phyloP scores from a whole-genome alignment of 805 yeast genomes.

The Saturnispora mendoncae region DNA sequence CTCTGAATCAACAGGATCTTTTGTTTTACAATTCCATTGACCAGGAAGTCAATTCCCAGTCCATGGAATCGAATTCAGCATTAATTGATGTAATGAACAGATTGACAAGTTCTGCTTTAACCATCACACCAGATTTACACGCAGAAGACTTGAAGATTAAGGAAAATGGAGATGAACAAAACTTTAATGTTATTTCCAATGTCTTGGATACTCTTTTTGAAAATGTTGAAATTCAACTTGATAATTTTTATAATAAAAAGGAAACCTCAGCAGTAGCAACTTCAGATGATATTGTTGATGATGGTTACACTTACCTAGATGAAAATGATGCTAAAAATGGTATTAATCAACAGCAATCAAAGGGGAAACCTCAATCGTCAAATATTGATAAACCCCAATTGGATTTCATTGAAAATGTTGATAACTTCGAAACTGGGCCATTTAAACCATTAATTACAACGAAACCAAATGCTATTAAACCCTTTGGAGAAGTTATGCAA shows the following conservation, averaged over 20 bases:
- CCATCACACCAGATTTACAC: conserved; percentile 21
- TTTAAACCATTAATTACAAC: conserved; percentile 63
- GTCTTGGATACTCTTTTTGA: conserved; percentile 67
- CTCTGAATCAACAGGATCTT: conserved; percentile 73
- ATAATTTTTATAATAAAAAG: conserved; percentile 29
- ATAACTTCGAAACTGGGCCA: conserved; percentile 57
- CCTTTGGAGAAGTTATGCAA: conserved; percentile 44
- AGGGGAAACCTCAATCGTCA: conserved; percentile 7
- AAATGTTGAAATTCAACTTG: conserved; percentile 62
- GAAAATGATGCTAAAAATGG: conserved; percentile 34
- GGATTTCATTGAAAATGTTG: conserved; percentile 46
- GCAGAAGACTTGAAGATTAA: conserved; percentile 22
- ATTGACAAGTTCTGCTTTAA: conserved; percentile 26
- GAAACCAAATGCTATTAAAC: conserved; percentile 62
- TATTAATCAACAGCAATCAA: not conserved
- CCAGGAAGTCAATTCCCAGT: conserved; percentile 31
- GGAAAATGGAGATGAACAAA: conserved; percentile 30
- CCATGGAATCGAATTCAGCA: conserved; percentile 30
- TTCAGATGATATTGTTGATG: conserved; percentile 9
- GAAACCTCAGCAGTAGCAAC: conserved; percentile 1
- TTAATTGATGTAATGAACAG: conserved; percentile 31
- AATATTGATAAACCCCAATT: conserved; percentile 56
- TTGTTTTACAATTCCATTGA: conserved; percentile 64
- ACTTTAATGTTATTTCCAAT: conserved; percentile 57
- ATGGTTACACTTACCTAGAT: conserved; percentile 42